Evolutionary conservation across 345 rosid species (phyloP).

Genomic region (Microcos paniculata): DNA sequence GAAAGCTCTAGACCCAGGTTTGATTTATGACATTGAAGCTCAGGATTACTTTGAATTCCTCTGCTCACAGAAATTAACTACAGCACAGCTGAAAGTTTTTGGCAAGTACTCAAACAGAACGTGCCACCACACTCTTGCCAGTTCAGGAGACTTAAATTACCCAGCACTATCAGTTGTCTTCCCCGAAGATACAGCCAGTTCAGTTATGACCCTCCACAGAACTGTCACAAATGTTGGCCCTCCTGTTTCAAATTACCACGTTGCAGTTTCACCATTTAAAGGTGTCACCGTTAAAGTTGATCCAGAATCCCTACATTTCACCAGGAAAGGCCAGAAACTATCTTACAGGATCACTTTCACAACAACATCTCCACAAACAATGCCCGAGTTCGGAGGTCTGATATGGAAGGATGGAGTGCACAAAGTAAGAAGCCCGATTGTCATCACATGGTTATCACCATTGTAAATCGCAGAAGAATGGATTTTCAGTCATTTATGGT

Average conservation of each 20-base stretch:
- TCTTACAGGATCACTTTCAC: slow-evolving; percentile 66
- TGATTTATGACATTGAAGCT: slow-evolving; percentile 71
- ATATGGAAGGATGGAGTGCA: slow-evolving; percentile 79
- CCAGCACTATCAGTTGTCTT: slow-evolving; percentile 82
- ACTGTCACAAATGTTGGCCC: slow-evolving; percentile 86
- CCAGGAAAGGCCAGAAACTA: slow-evolving; percentile 59
- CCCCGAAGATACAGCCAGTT: slow-evolving; percentile 44
- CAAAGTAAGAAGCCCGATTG: slow-evolving; percentile 82
- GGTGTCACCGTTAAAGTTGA: slow-evolving; percentile 57
- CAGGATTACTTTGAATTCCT: slow-evolving; percentile 88
- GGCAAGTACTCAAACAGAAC: slow-evolving; percentile 65
- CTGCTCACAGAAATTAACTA: slow-evolving; percentile 65
- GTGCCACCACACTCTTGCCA: slow-evolving; percentile 48
- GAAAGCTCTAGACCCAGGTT: slow-evolving; percentile 82
- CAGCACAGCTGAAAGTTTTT: slow-evolving; percentile 61
- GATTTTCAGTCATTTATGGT: slow-evolving; percentile 14
- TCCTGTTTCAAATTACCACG: slow-evolving; percentile 58
- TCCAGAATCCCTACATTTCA: slow-evolving; percentile 63
- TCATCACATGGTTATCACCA: slow-evolving; percentile 61
- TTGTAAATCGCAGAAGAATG: slow-evolving; percentile 23
- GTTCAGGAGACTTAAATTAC: slow-evolving; percentile 80
- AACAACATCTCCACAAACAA: slow-evolving; percentile 41
- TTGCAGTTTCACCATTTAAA: slow-evolving; percentile 56
- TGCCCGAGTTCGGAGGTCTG: slow-evolving; percentile 80
- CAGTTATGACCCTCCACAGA: slow-evolving; percentile 45